phyloP scores from a whole-genome alignment of 768 basidiomycete species.

The Flagelloscypha sp. region DNA sequence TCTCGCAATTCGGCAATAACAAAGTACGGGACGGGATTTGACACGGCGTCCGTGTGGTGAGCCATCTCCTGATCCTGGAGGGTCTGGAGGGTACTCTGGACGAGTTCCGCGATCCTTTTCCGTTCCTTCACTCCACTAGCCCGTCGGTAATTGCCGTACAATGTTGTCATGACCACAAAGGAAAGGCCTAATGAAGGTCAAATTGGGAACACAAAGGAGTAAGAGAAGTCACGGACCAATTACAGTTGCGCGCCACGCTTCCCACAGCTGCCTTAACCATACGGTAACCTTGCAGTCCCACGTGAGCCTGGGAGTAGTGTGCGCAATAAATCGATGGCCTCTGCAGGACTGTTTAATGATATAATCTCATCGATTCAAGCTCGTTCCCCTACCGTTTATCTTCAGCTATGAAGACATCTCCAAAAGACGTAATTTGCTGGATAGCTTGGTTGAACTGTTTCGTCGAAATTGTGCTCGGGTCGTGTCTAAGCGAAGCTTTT shows the following conservation, averaged over 20 bases:
- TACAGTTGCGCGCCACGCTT: constrained; percentile 55
- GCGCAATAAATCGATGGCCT: constrained; percentile 67
- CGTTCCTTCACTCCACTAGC: constrained; percentile 48
- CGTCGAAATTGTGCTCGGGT: constrained; percentile 42
- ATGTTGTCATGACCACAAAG: constrained; percentile 22
- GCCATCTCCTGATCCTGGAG: constrained; percentile 77
- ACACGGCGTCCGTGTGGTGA: constrained; percentile 76
- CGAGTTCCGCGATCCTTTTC: constrained; percentile 62
- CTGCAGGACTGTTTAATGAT: constrained; percentile 31
- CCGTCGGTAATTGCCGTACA: constrained; percentile 31
- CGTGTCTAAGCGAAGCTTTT: constrained; percentile 32
- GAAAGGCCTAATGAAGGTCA: constrained; percentile 23
- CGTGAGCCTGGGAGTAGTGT: constrained; percentile 58
- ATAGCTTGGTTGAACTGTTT: constrained; percentile 75
- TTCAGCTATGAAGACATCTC: constrained; percentile 58
- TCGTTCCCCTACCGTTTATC: constrained; percentile 48
- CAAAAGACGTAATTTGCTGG: constrained; percentile 66
- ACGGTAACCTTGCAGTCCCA: constrained; percentile 61
- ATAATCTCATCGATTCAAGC: not conserved
- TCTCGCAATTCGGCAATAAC: constrained; percentile 86
- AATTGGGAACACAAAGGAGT: constrained; percentile 10
- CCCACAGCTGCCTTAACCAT: constrained; percentile 58
- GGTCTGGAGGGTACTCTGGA: constrained; percentile 71
- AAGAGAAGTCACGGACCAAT: constrained; percentile 39
- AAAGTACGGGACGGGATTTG: constrained; percentile 64